Evolutionary conservation across 805 yeast species (phyloP), one percentile per base, ranked within the genome.

Genomic region (Millerago galiae): DNA sequence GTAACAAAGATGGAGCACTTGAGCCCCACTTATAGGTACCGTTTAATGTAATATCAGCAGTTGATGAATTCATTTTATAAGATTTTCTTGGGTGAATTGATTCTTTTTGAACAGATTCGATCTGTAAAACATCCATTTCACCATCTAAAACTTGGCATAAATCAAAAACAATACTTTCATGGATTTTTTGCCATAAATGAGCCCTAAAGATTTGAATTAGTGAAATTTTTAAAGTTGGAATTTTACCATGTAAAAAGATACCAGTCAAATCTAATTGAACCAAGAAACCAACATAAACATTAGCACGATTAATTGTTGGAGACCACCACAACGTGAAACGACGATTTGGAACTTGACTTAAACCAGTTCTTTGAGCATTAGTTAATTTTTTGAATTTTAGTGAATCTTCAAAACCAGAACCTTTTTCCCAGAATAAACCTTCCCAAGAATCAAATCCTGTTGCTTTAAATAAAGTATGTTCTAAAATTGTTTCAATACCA

Each of bases 291-390:
- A 93, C 97, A 58, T 93, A 93, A 21, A 93, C 98, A 58, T 93
- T 93, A 6, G 99, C 99, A 50, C 99, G 76, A 57, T 93, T 93
- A 54, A 93, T 93, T 0, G 99, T 93, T 6, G 99, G 99, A 0
- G 97, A 89, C 99, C 99, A 93, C 99, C 99, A 93, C 26, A 93
- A 67, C 0, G 99, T 93, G 59, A 93, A 93, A 36, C 99, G 75
- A 60, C 99, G 81, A 59, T 93, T 93, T 3, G 99, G 99, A 56
- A 93, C 91, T 66, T 93, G 99, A 57, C 95, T 86, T 50, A 93
- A 73, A 59, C 99, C 99, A 5, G 96, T 83, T 56, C 99, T 72
- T 68, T 93, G 99, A 1, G 99, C 99, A 63, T 91, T 91, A 1
- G 99, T 93, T 52, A 93, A 73, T 59, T 91, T 93, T 62, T 90